phyloP scores from a whole-genome alignment of 495 filamentous ascomycete genomes.

The Aspergillus avenaceus region DNA sequence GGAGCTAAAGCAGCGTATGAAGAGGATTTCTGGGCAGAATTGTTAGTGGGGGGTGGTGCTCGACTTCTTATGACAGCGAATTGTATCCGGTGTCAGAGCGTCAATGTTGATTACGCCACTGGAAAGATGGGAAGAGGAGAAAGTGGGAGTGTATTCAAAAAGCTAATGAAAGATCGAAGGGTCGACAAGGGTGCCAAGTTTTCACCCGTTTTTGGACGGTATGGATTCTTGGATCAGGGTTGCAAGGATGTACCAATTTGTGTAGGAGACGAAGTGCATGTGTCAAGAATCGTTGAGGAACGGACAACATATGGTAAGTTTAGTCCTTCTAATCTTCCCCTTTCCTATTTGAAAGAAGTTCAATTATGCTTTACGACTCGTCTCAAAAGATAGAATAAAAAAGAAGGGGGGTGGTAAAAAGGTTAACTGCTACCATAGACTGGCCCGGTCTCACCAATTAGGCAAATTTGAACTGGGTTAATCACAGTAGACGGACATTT shows the following conservation, averaged over 20 bases:
- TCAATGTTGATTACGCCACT: conserved; percentile 81
- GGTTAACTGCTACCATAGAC: too few relatives aligned
- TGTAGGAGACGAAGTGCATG: conserved; percentile 68
- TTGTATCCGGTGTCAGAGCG: conserved; percentile 70
- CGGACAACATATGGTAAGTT: conserved; percentile 61
- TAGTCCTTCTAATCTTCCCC: neutral
- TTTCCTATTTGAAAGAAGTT: too few relatives aligned
- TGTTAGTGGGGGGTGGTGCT: conserved; percentile 34
- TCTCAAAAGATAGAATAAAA: too few relatives aligned
- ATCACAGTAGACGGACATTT: too few relatives aligned
- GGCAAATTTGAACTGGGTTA: neutral
- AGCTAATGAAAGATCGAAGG: conserved; percentile 70
- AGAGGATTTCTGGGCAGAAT: conserved; percentile 82
- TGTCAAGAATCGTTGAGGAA: conserved; percentile 54
- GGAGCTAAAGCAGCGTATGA: conserved; percentile 61
- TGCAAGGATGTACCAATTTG: conserved; percentile 35
- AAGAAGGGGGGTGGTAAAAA: too few relatives aligned
- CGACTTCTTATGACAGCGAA: conserved; percentile 67
- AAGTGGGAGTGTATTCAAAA: conserved; percentile 67
- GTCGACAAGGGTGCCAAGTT: conserved; percentile 72
- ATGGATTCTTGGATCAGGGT: conserved; percentile 56
- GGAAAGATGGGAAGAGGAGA: conserved; percentile 62
- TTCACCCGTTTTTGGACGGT: conserved; percentile 80
- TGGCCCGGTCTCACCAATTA: conserved; percentile 26
- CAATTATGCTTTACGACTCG: too few relatives aligned